Base-by-base conservation (phyloP, 495 filamentous ascomycete genomes). In the Barbatosphaeria neglecta region DNA sequence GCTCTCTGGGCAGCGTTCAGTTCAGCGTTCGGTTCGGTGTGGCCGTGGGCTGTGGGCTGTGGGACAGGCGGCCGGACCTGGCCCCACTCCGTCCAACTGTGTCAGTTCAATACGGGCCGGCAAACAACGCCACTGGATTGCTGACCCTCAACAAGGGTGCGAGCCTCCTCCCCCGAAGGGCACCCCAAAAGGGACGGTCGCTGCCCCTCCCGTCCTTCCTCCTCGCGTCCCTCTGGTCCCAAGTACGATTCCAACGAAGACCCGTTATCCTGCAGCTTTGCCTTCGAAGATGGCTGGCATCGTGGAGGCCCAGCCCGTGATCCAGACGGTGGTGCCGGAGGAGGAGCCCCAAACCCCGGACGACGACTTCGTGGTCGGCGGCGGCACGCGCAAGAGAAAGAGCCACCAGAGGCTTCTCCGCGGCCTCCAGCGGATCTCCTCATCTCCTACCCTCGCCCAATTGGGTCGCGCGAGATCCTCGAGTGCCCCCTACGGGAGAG, bases 361-460 rank as follows among this genome's bases (percentile, higher is more conserved):
- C 19, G 55, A 51, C 19, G 45, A 43, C 19, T 22, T 45, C 9
- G 11, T 41, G 35, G 19, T 73, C 44, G 78, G 81, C 33, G 78
- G 81, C 33, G 65, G 63, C 37, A 68, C 70, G 10, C 63, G 66
- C 7, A 92, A 86, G 64, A 70, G 81, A 41, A 88, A 81, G 60
- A 82, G 85, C 19, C 77, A 86, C 25, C 79, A 81, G 46, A 80
- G 81, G 43, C 66, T 97, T 35, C 65, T 95, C 18, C 81, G 87
- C 49, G 80, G 79, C 41, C 74, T 98, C 41, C 82, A 93, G 54
- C 84, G 88, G 37, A 92, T 97, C 48, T 85, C 89, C 15, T 96
- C 92, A 2, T 88, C 84, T 2, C 84, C 87, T 9, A 83, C 86
- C 19, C 67, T 97, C 22, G 64, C 75, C 24, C 78, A 80, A 44